Conservation (phyloP, 1,284 basidiomycete species). For the Ustilago tritici region DNA sequence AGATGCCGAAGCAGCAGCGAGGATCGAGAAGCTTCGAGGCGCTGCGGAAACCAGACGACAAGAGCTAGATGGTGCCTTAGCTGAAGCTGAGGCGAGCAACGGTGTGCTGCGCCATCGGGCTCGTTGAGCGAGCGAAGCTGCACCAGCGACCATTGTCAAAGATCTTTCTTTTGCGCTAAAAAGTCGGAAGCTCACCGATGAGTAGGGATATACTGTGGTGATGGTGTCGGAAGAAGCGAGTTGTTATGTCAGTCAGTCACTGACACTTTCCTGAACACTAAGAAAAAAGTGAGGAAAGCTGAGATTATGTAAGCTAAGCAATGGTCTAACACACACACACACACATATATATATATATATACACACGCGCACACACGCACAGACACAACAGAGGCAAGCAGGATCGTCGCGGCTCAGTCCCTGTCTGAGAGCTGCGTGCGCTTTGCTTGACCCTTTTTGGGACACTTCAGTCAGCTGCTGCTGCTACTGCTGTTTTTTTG, state of each 20-base stretch:
- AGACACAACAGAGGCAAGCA: background rate
- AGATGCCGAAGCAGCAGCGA: constrained; percentile 2
- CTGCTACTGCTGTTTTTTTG: too few species aligned
- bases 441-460: background rate
- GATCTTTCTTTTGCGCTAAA: background rate
- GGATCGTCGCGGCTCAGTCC: background rate
- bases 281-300: constrained; percentile 2
- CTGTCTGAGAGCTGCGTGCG: background rate
- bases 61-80: constrained; percentile 4
- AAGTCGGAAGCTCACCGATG: background rate
- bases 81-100: constrained; percentile 17
- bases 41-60: background rate
- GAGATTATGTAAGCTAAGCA: background rate
- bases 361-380: constrained; percentile 1
- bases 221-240: constrained; percentile 5
- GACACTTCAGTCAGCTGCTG: background rate
- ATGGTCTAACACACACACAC: background rate
- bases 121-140: constrained; percentile 31
- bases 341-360: background rate
- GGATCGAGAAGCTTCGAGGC: constrained; percentile 10
- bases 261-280: background rate
- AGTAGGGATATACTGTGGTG: background rate
- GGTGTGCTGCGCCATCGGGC: constrained; percentile 27
- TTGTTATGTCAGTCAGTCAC: background rate
- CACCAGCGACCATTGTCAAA: constrained; percentile 22